Evolutionary conservation across 2,329 filamentous ascomycete genomes (phyloP).

Genomic region (Epichloe sibirici): DNA sequence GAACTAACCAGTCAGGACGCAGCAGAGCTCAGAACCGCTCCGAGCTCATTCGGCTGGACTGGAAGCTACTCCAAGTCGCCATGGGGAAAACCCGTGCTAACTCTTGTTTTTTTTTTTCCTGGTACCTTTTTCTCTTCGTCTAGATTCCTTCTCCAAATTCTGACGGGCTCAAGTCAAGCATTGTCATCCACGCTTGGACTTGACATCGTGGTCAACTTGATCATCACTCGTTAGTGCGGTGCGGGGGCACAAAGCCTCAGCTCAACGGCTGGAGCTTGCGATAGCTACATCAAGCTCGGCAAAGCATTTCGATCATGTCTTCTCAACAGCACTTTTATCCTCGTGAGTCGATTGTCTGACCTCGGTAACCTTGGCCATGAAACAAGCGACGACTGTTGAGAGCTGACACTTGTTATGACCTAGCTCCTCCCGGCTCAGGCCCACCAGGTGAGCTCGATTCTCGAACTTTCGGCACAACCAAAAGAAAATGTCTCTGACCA

Average conservation of each 20-base stretch:
- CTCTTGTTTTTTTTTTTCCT: too few relatives aligned
- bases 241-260: not conserved
- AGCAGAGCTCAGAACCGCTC: too few relatives aligned
- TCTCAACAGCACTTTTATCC: slow-evolving; percentile 32
- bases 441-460: slow-evolving; percentile 14
- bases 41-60: too few relatives aligned
- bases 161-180: too few relatives aligned
- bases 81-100: too few relatives aligned
- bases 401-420: slow-evolving; percentile 2
- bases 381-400: not conserved
- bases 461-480: not conserved
- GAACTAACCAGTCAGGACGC: too few relatives aligned
- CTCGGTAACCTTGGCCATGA: not conserved
- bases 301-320: slow-evolving; percentile 22
- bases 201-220: not conserved
- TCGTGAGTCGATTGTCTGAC: slow-evolving; percentile 23
- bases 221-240: not conserved
- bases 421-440: slow-evolving; percentile 7
- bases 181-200: not conserved
- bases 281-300: not conserved
- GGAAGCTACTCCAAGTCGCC: too few relatives aligned
- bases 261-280: not conserved
- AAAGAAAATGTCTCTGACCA: not conserved
- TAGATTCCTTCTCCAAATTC: too few relatives aligned
- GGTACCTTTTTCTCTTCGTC: too few relatives aligned